Evolutionary conservation across 192 early-diverging fungal species (phyloP).

Genomic region (Coemansia sp.): DNA sequence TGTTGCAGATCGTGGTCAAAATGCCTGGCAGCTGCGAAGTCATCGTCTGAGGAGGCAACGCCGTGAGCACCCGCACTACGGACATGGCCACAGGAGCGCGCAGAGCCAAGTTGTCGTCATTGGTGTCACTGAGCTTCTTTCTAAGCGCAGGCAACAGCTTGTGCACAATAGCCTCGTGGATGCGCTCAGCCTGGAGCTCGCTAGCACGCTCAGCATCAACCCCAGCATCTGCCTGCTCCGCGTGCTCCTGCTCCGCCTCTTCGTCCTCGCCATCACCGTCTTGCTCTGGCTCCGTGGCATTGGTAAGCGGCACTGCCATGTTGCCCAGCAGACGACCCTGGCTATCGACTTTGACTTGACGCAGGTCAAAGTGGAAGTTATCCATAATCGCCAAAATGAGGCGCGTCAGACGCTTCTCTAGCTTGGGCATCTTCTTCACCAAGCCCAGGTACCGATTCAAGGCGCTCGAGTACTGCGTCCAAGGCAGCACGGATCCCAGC

Average conservation of each 20-base stretch:
- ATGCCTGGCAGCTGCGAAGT: slow-evolving; percentile 82
- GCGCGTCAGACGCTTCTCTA: slow-evolving; percentile 84
- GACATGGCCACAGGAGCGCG: slow-evolving; percentile 87
- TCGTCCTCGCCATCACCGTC: slow-evolving; percentile 39
- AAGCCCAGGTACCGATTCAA: slow-evolving; percentile 71
- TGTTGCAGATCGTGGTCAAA: slow-evolving; percentile 82
- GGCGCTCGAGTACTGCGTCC: slow-evolving; percentile 79
- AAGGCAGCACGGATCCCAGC: slow-evolving; percentile 68
- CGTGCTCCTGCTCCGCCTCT: slow-evolving; percentile 33
- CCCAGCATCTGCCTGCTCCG: slow-evolving; percentile 28
- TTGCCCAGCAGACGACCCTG: slow-evolving; percentile 22
- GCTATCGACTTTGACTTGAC: slow-evolving; percentile 56
- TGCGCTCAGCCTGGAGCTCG: slow-evolving; percentile 38
- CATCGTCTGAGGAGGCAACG: slow-evolving; percentile 73
- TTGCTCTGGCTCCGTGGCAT: slow-evolving; percentile 11
- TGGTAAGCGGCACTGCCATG: not conserved
- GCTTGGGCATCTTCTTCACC: slow-evolving; percentile 60
- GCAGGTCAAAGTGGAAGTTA: slow-evolving; percentile 88
- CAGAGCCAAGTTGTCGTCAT: slow-evolving; percentile 71
- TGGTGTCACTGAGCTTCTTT: slow-evolving; percentile 65
- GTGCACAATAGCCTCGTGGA: slow-evolving; percentile 73
- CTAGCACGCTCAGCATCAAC: not conserved
- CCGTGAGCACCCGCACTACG: slow-evolving; percentile 77
- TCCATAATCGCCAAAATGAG: slow-evolving; percentile 80
- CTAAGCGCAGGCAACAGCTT: slow-evolving; percentile 84